Base-by-base conservation (phyloP, 495 filamentous ascomycete genomes). In the Cercophora samala region DNA sequence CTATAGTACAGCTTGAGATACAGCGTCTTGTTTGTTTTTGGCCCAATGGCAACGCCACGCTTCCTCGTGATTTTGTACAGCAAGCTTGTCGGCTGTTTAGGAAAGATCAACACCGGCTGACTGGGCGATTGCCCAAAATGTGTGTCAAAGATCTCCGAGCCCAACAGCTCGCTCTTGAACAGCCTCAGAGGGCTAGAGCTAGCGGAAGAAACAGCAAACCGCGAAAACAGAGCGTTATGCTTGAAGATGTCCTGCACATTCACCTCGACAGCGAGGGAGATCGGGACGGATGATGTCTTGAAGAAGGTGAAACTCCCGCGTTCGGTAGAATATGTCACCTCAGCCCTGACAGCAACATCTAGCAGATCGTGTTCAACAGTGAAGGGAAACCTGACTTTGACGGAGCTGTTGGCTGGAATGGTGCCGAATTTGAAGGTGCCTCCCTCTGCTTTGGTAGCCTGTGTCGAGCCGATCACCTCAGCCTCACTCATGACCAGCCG, bases 221-320 rank as follows among this genome's bases (percentile, higher is more conserved):
- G 88, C 0, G 94, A 97, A 70, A 94, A 95, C 0, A 98, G 83
- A 1, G 87, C 81, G 29, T 88, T 78, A 62, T 91, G 84, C 75
- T 96, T 96, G 83, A 99, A 99, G 51, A 92, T 87, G 70, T 99
- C 96, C 71, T 97, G 93, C 52, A 99, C 94, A 69, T 98, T 97
- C 67, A 99, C 94, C 19, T 93, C 93, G 52, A 99, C 85, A 0
- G 92, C 91, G 13, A 98, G 80, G 19, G 86, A 79, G 6, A 91
- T 89, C 1, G 87, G 85, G 24, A 92, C 80, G n/a, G 84, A 83
- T 13, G 82, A 83, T 23, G 85, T 87, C 59, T 84, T 83, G 2
- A 87, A 84, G 72, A 90, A 97, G 62, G 83, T 79, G 69, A 95
- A 97, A 32, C 76, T 80, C 1, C 92, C 93, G 17, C 85, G 78